Evolutionary conservation across 2,329 filamentous ascomycete genomes (phyloP).

Genomic region (Chaetomiaceae sp.): DNA sequence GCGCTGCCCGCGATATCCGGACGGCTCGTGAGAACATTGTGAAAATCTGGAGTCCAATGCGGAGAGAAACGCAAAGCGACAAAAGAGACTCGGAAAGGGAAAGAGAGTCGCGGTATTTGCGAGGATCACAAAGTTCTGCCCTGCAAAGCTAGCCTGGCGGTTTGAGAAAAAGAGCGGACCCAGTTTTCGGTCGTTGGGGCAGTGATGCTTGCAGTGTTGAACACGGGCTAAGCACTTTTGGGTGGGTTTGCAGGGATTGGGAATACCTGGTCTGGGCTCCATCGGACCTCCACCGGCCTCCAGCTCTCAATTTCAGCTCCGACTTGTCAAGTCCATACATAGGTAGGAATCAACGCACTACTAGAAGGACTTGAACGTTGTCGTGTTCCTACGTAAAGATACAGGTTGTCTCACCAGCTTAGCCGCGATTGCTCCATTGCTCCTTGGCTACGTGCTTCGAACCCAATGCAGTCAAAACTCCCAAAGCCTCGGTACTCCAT

Average conservation of each 20-base stretch:
- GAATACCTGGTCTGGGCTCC: slow-evolving; percentile 8
- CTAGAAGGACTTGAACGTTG: too few relatives aligned
- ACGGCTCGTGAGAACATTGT: slow-evolving; percentile 68
- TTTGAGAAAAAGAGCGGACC: slow-evolving; percentile 19
- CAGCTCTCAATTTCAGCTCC: too few relatives aligned
- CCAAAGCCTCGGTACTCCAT: too few relatives aligned
- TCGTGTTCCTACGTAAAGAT: too few relatives aligned
- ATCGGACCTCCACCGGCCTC: slow-evolving; percentile 16
- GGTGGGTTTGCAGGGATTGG: slow-evolving; percentile 13
- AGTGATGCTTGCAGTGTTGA: slow-evolving; percentile 26
- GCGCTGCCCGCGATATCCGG: slow-evolving; percentile 54
- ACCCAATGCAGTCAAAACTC: too few relatives aligned
- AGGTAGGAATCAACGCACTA: too few relatives aligned
- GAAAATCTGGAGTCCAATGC: slow-evolving; percentile 8
- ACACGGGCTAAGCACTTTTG: slow-evolving; percentile 19
- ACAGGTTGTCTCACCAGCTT: too few relatives aligned
- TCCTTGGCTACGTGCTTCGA: too few relatives aligned
- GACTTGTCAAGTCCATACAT: too few relatives aligned
- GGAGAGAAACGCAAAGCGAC: slow-evolving; percentile 8
- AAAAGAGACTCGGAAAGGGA: not conserved
- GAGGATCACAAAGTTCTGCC: slow-evolving; percentile 18
- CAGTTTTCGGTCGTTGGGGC: slow-evolving; percentile 27
- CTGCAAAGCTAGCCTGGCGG: not conserved
- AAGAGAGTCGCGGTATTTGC: slow-evolving; percentile 6
- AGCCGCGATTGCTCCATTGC: too few relatives aligned